phyloP scores from a whole-genome alignment of 2,329 filamentous ascomycete genomes.

The Dactylonectria macrodidyma region DNA sequence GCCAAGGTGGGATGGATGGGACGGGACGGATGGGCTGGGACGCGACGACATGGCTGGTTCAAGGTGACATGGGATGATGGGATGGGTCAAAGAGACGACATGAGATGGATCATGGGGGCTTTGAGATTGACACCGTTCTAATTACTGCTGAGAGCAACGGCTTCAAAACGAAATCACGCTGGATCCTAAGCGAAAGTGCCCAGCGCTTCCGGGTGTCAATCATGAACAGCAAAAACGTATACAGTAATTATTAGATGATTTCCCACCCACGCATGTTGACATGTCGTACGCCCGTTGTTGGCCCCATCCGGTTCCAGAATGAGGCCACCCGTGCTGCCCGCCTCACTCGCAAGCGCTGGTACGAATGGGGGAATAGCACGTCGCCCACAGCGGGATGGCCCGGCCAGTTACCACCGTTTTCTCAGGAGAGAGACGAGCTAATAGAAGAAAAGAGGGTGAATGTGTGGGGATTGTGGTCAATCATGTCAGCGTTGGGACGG shows the following conservation, averaged over 20 bases:
- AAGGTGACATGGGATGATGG: background rate
- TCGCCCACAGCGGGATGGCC: conserved; percentile 8
- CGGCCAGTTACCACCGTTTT: background rate
- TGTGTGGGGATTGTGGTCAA: background rate
- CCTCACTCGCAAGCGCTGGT: background rate
- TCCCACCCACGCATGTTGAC: conserved; percentile 28
- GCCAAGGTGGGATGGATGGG: too few species aligned
- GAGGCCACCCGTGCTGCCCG: conserved; percentile 27
- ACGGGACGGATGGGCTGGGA: too few species aligned
- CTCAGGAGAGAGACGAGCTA: background rate
- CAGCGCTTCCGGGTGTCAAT: background rate
- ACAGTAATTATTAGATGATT: conserved; percentile 26
- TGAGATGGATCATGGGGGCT: background rate
- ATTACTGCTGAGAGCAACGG: background rate
- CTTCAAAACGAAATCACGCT: background rate
- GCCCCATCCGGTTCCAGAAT: conserved; percentile 16
- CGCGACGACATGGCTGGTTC: too few species aligned
- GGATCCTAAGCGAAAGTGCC: conserved; percentile 14
- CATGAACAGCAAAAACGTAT: conserved; percentile 16
- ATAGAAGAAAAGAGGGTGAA: background rate
- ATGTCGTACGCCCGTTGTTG: conserved; percentile 16
- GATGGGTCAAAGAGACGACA: background rate
- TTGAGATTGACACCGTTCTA: conserved; percentile 3
- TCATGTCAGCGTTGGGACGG: background rate
- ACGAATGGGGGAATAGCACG: conserved; percentile 18